Evolutionary conservation across 1,284 basidiomycete genomes (phyloP), one percentile per base, ranked within the genome.

Genomic region (Leccinum olivaceoglutinosum): DNA sequence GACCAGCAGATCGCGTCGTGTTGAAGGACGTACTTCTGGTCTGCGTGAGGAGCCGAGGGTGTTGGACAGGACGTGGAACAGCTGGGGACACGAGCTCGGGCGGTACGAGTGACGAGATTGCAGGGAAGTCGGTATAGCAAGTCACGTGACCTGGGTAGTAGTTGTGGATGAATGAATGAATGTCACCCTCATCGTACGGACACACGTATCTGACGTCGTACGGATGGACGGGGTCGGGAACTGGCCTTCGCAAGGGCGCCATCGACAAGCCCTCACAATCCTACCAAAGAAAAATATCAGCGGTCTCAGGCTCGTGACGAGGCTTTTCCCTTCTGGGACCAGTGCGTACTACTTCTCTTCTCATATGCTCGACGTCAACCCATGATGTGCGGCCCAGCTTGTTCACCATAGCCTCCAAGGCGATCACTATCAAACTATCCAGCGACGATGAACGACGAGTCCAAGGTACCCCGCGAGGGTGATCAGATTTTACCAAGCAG

Each of bases 291-390:
- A 89, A 79, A 91, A 83, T 5, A 80, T 96, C 21, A 78, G 85
- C 16, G 94, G 94, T 1, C 32, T 32, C 29, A 29, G 29, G 29
- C 77, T 97, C 82, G 94, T 66, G 94, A 96, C 73, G 93, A 94
- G 68, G 92, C 92, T 0, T 94, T 95, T 73, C 92, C 93, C 58
- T 97, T 96, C 84, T 97, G 94, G 94, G 94, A 97, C 75, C 92
- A 95, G 93, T 95, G 70, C 75, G 89, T 83, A 58, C 10, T n/a
- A 18, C 9, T 0, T 12, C 0, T 21, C 12, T 10, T 46, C 44
- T 46, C 44, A 8, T 14, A 14, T 25, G 21, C 12, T 25, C 21
- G 7, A 51, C 18, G 18, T 21, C 49, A 18, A 46, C 10, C 0
- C 59, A 60, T 49, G 36, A 6, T n/a, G 18, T 5, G 59, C n/a